Evolutionary conservation across 1,139 yeast genomes (phyloP).

Genomic region (Candida tropicalis): DNA sequence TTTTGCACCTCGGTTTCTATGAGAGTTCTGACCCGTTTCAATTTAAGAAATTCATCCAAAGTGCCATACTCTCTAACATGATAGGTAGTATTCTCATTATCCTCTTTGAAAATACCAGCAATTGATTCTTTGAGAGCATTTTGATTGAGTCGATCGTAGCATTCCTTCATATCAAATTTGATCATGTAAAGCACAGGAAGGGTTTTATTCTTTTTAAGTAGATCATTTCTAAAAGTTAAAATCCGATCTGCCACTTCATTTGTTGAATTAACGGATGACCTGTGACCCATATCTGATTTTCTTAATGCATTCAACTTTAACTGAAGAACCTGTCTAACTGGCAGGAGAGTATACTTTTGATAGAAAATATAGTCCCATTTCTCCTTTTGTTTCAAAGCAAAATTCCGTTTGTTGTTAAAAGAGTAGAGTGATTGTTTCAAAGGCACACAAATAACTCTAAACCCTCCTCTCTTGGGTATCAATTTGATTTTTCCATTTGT

Average conservation of each 20-base stretch:
- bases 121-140: constrained; percentile 39
- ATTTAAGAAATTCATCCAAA: constrained; percentile 9
- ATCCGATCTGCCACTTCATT: constrained; percentile 29
- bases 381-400: constrained; percentile 14
- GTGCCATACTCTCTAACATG: constrained; percentile 15
- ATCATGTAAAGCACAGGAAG: constrained; percentile 51
- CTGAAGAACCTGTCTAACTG: constrained; percentile 23
- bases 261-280: constrained; percentile 24
- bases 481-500: constrained; percentile 44
- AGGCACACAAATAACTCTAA: constrained; percentile 67
- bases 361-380: constrained; percentile 21
- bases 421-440: constrained; percentile 22
- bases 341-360: constrained; percentile 23
- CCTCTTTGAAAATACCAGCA: constrained; percentile 26
- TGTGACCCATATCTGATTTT: constrained; percentile 6
- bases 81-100: constrained; percentile 21
- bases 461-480: constrained; percentile 59
- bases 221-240: constrained; percentile 16
- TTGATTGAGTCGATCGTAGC: constrained; percentile 78
- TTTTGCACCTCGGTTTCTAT: constrained; percentile 15
- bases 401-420: constrained; percentile 5
- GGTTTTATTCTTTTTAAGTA: constrained; percentile 19
- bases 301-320: constrained; percentile 21
- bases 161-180: constrained; percentile 77
- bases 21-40: constrained; percentile 11